phyloP scores from a whole-genome alignment of 2,329 filamentous ascomycete genomes.

The Penicillium sp. region DNA sequence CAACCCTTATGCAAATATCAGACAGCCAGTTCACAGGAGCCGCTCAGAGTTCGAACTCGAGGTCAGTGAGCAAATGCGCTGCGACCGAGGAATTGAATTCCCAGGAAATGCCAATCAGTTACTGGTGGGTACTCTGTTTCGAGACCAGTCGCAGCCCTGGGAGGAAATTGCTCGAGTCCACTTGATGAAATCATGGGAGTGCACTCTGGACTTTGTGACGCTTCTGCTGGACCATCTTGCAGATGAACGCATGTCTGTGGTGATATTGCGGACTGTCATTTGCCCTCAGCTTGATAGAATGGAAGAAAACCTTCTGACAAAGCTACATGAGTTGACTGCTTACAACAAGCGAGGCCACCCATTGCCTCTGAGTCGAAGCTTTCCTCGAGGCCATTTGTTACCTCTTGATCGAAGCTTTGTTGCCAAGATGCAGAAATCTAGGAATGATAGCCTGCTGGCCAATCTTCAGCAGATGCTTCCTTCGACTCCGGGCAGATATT shows the following conservation, averaged over 20 bases:
- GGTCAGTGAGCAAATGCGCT: not conserved
- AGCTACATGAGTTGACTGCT: constrained; percentile 25
- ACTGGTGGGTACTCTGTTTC: not conserved
- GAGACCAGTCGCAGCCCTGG: constrained; percentile 30
- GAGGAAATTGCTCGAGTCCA: constrained; percentile 25
- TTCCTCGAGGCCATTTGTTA: not conserved
- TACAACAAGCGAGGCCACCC: constrained; percentile 25
- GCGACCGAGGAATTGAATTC: not conserved
- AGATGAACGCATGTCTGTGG: constrained; percentile 20
- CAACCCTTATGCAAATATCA: not conserved
- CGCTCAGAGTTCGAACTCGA: not conserved
- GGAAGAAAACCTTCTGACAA: constrained; percentile 16
- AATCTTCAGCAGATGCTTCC: not conserved
- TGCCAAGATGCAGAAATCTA: constrained; percentile 2
- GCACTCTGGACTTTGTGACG: constrained; percentile 20
- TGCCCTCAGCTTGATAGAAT: constrained; percentile 24
- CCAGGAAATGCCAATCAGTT: not conserved
- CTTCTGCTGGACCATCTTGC: constrained; percentile 26
- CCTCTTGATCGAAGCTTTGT: not conserved
- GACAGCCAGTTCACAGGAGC: not conserved
- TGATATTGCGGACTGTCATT: constrained; percentile 20
- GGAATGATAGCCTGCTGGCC: constrained; percentile 9
- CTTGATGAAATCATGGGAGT: constrained; percentile 26
- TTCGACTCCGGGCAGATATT: no score
- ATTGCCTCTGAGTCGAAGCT: constrained; percentile 18